phyloP scores from a whole-genome alignment of 2,329 filamentous ascomycete genomes.

The Sphaerostilbella broomeana region DNA sequence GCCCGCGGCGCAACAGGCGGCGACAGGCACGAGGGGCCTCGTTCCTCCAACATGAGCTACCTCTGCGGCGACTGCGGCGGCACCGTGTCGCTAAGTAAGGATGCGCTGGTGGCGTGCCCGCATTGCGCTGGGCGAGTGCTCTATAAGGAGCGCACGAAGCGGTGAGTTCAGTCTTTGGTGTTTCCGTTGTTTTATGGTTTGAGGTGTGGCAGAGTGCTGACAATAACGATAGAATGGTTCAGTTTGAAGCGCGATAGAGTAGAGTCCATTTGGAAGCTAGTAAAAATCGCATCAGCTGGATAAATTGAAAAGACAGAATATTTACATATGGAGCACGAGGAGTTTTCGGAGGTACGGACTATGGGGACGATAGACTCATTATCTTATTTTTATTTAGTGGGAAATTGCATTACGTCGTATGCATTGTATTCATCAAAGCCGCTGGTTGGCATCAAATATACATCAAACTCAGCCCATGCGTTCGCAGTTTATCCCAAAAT shows the following conservation, averaged over 20 bases:
- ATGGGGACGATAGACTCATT: slow-evolving; percentile 2
- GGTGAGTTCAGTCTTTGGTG: slow-evolving; percentile 51
- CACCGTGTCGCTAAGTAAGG: slow-evolving; percentile 34
- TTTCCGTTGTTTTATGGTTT: background rate
- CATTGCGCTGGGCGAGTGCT: slow-evolving; percentile 85
- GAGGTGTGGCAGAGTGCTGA: background rate
- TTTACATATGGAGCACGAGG: slow-evolving; percentile 7
- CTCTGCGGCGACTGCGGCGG: slow-evolving; percentile 40
- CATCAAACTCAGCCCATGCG: slow-evolving; percentile 1
- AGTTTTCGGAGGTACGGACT: slow-evolving; percentile 10
- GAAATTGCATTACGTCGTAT: slow-evolving; percentile 10
- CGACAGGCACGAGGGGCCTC: slow-evolving; percentile 35
- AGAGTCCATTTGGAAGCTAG: background rate
- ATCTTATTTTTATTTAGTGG: slow-evolving; percentile 4
- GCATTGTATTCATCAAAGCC: slow-evolving; percentile 3
- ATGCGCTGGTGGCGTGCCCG: slow-evolving; percentile 43
- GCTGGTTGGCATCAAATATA: slow-evolving; percentile 5
- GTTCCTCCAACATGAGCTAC: slow-evolving; percentile 33
- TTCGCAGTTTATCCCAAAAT: background rate
- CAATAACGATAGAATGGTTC: slow-evolving; percentile 68
- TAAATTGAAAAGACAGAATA: background rate
- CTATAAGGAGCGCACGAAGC: slow-evolving; percentile 96
- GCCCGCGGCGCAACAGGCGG: slow-evolving; percentile 30
- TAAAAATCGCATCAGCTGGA: background rate
- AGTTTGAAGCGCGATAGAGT: slow-evolving; percentile 81